These are phyloP conservation scores for Plasmodium falciparum DNA, from an alignment of 169 alveolate genomes.

Conservation along the genomic window DNA sequence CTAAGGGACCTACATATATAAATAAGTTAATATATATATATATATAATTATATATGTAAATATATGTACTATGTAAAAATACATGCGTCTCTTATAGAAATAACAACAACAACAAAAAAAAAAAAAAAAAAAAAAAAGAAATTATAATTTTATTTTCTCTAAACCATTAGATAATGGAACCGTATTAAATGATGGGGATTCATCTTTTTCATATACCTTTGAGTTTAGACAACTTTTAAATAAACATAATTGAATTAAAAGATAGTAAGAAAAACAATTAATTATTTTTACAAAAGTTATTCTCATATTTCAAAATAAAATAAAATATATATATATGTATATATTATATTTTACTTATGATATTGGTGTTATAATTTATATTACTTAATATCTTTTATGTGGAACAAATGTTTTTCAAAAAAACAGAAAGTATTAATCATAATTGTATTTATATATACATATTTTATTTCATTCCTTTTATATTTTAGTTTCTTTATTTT, in stretches of 20 bases:
- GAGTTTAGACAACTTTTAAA: constrained; percentile 4
- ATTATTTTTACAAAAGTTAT: constrained; percentile 17
- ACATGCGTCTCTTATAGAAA: background rate
- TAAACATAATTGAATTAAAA: constrained; percentile 18
- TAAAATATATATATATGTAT: background rate
- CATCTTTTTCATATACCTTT: constrained; percentile 1
- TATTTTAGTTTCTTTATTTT: too few species aligned
- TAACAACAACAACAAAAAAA: too few species aligned
- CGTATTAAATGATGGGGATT: background rate
- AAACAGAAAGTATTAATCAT: too few species aligned
- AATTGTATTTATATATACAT: too few species aligned
- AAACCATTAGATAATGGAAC: constrained; percentile 47
- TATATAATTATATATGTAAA: background rate
- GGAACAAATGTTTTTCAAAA: too few species aligned
- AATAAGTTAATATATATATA: background rate
- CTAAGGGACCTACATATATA: constrained; percentile 47
- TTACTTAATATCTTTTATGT: too few species aligned
- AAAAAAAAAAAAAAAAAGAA: too few species aligned
- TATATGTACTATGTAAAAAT: constrained; percentile 3
- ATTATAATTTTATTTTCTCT: background rate
- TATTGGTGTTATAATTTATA: too few species aligned
- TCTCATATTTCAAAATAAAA: too few species aligned
- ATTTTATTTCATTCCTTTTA: too few species aligned
- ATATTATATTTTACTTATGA: background rate
- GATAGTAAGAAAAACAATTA: constrained; percentile 23